A percentile compares a stretch with the other conserved stretches of the same genome.
These are phyloP conservation scores for Acanthamoeba royreba DNA, from an alignment of 208 protist genomes.

Conservation along the genomic window DNA sequence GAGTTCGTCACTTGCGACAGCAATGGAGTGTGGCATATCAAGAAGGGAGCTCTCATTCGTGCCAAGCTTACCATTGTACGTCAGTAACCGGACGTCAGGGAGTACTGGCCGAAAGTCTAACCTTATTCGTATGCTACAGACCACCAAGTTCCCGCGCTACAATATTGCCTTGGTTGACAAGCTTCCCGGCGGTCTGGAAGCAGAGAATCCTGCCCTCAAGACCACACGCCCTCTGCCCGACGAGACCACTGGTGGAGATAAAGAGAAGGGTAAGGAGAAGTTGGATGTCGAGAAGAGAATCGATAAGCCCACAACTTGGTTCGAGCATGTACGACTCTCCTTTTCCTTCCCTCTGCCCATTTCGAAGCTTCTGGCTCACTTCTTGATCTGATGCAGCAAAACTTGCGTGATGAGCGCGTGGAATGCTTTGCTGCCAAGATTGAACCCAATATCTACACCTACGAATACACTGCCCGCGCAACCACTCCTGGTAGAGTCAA, in stretches of 20 bases:
- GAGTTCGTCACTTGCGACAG: not conserved
- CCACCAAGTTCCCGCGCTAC: constrained; percentile 21
- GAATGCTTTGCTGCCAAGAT: not conserved
- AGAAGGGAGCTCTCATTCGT: not conserved
- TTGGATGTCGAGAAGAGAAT: not conserved
- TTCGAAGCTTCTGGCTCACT: too few relatives aligned
- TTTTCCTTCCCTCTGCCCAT: too few relatives aligned
- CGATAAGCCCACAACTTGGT: not conserved
- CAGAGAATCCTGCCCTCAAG: constrained; percentile 38
- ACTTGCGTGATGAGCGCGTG: constrained; percentile 7
- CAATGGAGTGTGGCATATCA: not conserved
- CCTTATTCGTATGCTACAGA: too few relatives aligned
- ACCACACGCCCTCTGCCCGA: not conserved
- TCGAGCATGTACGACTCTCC: not conserved
- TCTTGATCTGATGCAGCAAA: too few relatives aligned
- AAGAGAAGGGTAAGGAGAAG: too few relatives aligned
- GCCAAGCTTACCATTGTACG: not conserved
- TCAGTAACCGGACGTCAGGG: too few relatives aligned
- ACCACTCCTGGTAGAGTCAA: not conserved
- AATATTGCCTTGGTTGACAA: constrained; percentile 45
- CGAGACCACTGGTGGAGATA: too few relatives aligned
- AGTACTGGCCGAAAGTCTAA: too few relatives aligned
- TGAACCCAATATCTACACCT: not conserved
- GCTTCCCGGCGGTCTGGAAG: constrained; percentile 28
- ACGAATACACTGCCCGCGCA: not conserved